Evolutionary conservation across 2,329 filamentous ascomycete genomes (phyloP).

Genomic region (Claviceps arundinis): DNA sequence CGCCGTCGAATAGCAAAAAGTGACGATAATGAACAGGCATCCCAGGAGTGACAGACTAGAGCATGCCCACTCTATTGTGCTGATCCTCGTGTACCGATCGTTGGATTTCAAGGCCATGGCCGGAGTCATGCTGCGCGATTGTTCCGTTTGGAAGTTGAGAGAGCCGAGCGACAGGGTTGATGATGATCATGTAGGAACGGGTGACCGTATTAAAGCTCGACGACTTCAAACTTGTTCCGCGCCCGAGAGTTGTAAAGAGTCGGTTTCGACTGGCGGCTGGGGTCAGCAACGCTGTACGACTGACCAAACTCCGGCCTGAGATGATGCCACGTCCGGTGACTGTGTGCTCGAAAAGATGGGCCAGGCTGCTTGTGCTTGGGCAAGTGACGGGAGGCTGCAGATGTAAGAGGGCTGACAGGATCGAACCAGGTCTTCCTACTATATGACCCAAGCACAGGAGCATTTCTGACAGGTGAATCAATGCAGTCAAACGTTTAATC

Average conservation of each 20-base stretch:
- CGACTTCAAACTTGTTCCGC: not conserved
- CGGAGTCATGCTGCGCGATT: not conserved
- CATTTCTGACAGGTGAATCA: not conserved
- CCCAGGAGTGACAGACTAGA: slow-evolving; percentile 60
- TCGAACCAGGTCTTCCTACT: not conserved
- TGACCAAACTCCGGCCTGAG: not conserved
- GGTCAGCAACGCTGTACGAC: not conserved
- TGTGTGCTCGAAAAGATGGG: not conserved
- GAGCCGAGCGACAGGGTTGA: not conserved
- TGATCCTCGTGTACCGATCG: slow-evolving; percentile 40
- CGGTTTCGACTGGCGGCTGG: not conserved
- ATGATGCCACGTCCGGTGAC: not conserved
- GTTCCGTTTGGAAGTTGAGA: not conserved
- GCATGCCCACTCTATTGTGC: slow-evolving; percentile 50
- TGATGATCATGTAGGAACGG: not conserved
- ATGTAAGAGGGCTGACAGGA: not conserved
- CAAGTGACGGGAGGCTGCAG: not conserved
- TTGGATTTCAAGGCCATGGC: slow-evolving; percentile 6
- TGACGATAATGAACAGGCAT: slow-evolving; percentile 57
- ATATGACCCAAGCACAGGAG: not conserved
- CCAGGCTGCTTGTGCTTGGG: not conserved
- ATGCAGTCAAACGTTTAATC: not conserved
- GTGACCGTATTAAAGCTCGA: not conserved
- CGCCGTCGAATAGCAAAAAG: slow-evolving; percentile 51
- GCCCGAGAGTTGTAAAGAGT: not conserved